phyloP scores from a whole-genome alignment of 805 yeast species.

The Teunomyces cretensis region DNA sequence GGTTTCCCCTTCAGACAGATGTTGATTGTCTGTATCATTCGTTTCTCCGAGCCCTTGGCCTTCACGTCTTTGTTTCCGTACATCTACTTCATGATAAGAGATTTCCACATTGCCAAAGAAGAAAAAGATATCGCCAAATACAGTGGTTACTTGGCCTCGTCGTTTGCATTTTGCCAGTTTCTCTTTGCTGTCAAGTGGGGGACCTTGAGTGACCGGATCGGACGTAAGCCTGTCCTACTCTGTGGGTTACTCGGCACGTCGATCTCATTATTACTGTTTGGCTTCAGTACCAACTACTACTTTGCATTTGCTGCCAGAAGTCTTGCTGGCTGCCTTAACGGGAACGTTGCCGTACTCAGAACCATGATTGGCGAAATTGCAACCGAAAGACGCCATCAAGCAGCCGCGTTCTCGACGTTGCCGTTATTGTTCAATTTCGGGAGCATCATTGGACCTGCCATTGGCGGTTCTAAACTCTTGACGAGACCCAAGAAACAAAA shows the following conservation, averaged over 20 bases:
- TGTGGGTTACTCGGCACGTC: constrained; percentile 27
- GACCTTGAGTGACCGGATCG: constrained; percentile 25
- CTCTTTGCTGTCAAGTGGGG: constrained; percentile 30
- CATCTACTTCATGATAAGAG: constrained; percentile 20
- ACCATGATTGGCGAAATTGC: constrained; percentile 34
- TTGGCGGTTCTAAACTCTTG: constrained; percentile 30
- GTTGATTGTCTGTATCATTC: constrained; percentile 18
- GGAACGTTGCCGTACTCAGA: constrained; percentile 31
- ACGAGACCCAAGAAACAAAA: constrained; percentile 22
- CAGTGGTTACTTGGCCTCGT: constrained; percentile 21
- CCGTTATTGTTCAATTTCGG: constrained; percentile 36
- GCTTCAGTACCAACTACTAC: constrained; percentile 28
- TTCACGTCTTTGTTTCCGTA: constrained; percentile 15
- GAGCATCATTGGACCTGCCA: constrained; percentile 30
- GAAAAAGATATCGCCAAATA: constrained; percentile 20
- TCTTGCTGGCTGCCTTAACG: constrained; percentile 28
- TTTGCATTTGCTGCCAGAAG: constrained; percentile 29
- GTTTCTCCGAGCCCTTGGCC: constrained; percentile 13
- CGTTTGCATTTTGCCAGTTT: constrained; percentile 24
- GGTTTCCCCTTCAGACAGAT: constrained; percentile 23
- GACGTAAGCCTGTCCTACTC: constrained; percentile 28
- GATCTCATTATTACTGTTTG: constrained; percentile 25
- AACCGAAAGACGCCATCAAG: constrained; percentile 28
- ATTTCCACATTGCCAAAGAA: constrained; percentile 18
- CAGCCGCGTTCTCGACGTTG: constrained; percentile 28